Conservation (phyloP, 768 basidiomycete species). For the Suillus tomentosus region DNA sequence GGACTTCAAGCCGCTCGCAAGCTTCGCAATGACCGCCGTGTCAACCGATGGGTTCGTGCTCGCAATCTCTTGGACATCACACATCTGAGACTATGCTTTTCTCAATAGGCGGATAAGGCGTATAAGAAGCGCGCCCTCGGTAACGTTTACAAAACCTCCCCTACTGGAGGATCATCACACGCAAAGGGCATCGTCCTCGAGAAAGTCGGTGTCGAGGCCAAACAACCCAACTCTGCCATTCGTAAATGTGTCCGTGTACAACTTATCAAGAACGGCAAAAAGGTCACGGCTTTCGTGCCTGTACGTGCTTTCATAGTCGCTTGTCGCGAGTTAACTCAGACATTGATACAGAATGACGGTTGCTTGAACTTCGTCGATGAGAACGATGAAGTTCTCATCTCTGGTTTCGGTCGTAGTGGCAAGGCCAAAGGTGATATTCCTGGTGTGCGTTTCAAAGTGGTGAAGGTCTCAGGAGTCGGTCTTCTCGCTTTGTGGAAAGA, state of each 20-base stretch:
- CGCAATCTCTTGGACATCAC: constrained; percentile 8
- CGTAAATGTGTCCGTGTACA: constrained; percentile 99
- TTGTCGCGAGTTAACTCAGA: constrained; percentile 7
- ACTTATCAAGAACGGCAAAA: constrained; percentile 99
- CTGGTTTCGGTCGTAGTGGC: constrained; percentile 99
- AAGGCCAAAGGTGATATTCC: constrained; percentile 99
- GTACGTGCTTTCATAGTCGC: constrained; percentile 48
- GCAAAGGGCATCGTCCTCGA: constrained; percentile 99
- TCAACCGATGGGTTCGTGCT: constrained; percentile 91
- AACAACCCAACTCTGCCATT: constrained; percentile 99
- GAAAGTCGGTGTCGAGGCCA: constrained; percentile 99
- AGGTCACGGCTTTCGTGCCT: constrained; percentile 99
- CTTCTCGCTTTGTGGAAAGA: constrained; percentile 98
- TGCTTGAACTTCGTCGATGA: constrained; percentile 99
- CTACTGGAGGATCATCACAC: constrained; percentile 98
- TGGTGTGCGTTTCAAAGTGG: constrained; percentile 99
- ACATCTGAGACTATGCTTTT: constrained; percentile 19
- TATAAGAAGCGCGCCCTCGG: constrained; percentile 99
- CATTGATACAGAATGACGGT: constrained; percentile 75
- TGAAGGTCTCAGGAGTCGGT: constrained; percentile 99
- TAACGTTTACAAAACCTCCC: constrained; percentile 99
- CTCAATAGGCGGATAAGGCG: constrained; percentile 84
- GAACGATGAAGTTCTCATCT: constrained; percentile 99
- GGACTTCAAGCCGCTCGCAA: constrained; percentile 99
- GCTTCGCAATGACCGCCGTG: constrained; percentile 89